Conservation (phyloP, 441 rosid species). For the Gossypium davidsonii region DNA sequence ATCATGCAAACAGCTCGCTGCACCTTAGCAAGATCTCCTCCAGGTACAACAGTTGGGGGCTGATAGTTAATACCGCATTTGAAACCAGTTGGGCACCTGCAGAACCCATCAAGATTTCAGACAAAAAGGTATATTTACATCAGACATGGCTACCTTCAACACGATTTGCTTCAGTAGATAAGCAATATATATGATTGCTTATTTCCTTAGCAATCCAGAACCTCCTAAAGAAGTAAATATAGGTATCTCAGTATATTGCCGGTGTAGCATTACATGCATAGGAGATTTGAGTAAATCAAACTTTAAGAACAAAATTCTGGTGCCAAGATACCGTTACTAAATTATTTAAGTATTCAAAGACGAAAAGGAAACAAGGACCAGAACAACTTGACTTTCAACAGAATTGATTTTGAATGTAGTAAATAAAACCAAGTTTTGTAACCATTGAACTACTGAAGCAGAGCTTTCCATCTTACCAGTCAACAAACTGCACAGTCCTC, state of each 20-base stretch:
- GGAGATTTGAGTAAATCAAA: not conserved
- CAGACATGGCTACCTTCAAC: not conserved
- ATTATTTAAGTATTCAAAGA: not conserved
- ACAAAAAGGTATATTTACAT: not conserved
- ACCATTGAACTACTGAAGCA: not conserved
- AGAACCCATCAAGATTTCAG: conserved; percentile 2
- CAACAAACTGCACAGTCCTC: conserved; percentile 9
- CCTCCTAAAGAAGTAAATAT: not conserved
- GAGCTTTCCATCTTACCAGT: conserved; percentile 18
- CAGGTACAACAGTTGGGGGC: conserved; percentile 87
- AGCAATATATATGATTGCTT: not conserved
- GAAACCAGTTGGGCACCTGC: conserved; percentile 95
- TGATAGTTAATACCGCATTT: conserved; percentile 91
- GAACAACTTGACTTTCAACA: not conserved
- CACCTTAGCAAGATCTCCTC: conserved; percentile 89
- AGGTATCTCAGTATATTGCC: not conserved
- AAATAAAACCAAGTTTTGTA: not conserved
- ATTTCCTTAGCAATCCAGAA: not conserved
- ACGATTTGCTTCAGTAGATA: not conserved
- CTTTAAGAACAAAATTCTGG: not conserved
- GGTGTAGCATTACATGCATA: not conserved
- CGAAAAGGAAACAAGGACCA: not conserved
- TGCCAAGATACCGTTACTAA: not conserved
- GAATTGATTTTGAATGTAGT: not conserved
- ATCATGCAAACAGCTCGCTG: conserved; percentile 96